These are phyloP conservation scores for Trichoderma arundinaceum DNA, from an alignment of 2,329 filamentous ascomycete species.

Conservation along the genomic window DNA sequence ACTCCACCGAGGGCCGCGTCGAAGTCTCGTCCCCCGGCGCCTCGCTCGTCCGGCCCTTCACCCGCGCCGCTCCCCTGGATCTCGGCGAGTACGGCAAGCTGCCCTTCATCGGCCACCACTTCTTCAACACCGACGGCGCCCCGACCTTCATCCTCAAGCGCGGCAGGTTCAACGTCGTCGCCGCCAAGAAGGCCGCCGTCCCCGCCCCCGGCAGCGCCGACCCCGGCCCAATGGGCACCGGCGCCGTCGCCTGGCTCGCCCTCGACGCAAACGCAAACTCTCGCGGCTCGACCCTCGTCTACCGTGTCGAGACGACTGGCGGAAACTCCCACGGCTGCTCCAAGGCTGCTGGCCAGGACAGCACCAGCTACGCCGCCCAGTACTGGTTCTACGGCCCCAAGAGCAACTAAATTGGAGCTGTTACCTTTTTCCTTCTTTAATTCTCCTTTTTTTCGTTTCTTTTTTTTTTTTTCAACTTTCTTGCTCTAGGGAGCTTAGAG, in stretches of 20 bases:
- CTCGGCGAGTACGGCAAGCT: conserved; percentile 48
- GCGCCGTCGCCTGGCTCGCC: conserved; percentile 62
- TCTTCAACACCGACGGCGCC: conserved; percentile 60
- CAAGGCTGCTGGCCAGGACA: conserved; percentile 50
- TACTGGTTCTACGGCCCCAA: conserved; percentile 62
- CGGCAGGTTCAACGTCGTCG: conserved; percentile 48
- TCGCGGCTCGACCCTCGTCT: conserved; percentile 51
- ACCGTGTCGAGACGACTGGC: conserved; percentile 62
- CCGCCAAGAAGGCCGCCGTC: conserved; percentile 56
- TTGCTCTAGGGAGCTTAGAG: neutral
- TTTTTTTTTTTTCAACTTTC: neutral
- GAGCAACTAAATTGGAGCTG: neutral
- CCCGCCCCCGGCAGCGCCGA: conserved; percentile 58
- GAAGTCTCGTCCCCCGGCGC: conserved; percentile 48
- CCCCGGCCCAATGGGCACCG: conserved; percentile 53
- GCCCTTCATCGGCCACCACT: conserved; percentile 67
- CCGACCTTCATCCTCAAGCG: conserved; percentile 65
- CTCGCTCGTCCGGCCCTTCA: conserved; percentile 54
- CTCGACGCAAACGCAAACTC: conserved; percentile 52
- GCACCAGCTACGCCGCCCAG: conserved; percentile 60
- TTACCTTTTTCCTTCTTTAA: neutral
- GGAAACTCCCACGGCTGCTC: conserved; percentile 54
- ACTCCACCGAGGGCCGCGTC: conserved; percentile 38
- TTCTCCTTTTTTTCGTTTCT: conserved; percentile 11
- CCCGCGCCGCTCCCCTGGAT: conserved; percentile 45